Evolutionary conservation across 2,329 filamentous ascomycete species (phyloP).

Genomic region (Cladophialophora psammophila): DNA sequence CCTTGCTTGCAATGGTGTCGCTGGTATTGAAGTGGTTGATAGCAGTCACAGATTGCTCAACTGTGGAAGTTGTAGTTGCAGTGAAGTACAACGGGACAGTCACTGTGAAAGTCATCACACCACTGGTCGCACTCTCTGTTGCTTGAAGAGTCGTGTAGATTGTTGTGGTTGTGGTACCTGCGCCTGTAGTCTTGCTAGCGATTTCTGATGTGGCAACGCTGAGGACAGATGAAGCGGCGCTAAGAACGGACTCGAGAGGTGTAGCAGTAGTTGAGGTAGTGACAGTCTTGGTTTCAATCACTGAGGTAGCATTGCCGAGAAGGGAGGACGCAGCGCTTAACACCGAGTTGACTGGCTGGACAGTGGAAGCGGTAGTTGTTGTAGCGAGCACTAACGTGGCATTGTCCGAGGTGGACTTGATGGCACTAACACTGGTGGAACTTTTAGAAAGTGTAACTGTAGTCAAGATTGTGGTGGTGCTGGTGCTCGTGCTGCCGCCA

Average conservation of each 20-base stretch:
- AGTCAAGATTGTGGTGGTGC: neutral
- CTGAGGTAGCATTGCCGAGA: conserved; percentile 4
- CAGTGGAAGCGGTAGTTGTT: neutral
- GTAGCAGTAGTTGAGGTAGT: neutral
- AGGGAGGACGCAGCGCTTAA: neutral
- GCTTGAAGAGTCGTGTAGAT: neutral
- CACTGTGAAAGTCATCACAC: neutral
- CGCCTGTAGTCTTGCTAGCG: neutral
- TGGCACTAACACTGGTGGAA: neutral
- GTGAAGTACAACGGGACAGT: neutral
- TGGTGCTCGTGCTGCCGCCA: neutral
- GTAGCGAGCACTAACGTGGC: neutral
- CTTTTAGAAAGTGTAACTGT: neutral
- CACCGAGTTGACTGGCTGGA: neutral
- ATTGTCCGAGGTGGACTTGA: neutral
- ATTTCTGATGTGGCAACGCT: conserved; percentile 3
- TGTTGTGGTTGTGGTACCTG: conserved; percentile 1
- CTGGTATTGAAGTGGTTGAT: conserved; percentile 2
- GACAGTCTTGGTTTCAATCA: conserved; percentile 17
- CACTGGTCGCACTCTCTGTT: neutral
- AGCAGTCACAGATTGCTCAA: neutral
- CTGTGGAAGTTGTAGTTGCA: neutral
- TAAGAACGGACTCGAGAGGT: neutral
- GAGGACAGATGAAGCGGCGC: neutral
- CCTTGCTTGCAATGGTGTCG: neutral